Percentiles rank a stretch among this genome's conserved stretches.
These are phyloP conservation scores for Colletotrichum scovillei DNA, from an alignment of 2,329 filamentous ascomycete genomes.

Conservation along the genomic window DNA sequence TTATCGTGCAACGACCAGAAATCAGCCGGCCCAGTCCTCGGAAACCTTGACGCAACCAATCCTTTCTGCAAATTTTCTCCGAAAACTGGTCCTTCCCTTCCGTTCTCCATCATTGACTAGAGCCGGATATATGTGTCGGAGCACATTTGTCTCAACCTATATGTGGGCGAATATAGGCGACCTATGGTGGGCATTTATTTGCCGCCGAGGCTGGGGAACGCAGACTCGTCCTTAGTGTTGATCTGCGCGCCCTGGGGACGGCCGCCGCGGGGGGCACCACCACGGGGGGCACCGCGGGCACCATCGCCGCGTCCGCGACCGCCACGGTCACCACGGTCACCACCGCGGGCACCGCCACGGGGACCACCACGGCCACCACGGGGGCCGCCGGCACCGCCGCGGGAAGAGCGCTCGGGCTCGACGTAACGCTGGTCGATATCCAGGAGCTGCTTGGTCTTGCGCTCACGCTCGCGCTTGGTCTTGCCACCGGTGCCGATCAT, in stretches of 20 bases:
- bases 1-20: slow-evolving; percentile 37
- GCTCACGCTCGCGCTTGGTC: slow-evolving; percentile 85
- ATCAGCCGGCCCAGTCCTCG: slow-evolving; percentile 35
- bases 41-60: slow-evolving; percentile 35
- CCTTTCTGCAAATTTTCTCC: slow-evolving; percentile 33
- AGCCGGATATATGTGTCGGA: slow-evolving; percentile 35
- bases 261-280: slow-evolving; percentile 53
- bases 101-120: slow-evolving; percentile 32
- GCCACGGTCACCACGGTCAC: slow-evolving; percentile 55
- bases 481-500: slow-evolving; percentile 81
- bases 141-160: slow-evolving; percentile 29
- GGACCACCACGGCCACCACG: slow-evolving; percentile 53
- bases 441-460: slow-evolving; percentile 90
- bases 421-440: slow-evolving; percentile 89
- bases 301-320: slow-evolving; percentile 60
- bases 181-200: slow-evolving; percentile 50
- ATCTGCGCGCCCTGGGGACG: slow-evolving; percentile 60
- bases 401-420: slow-evolving; percentile 72
- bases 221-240: slow-evolving; percentile 68
- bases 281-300: slow-evolving; percentile 53
- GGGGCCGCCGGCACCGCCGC: slow-evolving; percentile 60
- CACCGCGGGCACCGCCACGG: slow-evolving; percentile 58
- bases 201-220: slow-evolving; percentile 71
- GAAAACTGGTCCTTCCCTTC: slow-evolving; percentile 36
- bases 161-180: slow-evolving; percentile 28